Conservation (phyloP, 179 eudicot species). For the Heliamphora pulchella region DNA sequence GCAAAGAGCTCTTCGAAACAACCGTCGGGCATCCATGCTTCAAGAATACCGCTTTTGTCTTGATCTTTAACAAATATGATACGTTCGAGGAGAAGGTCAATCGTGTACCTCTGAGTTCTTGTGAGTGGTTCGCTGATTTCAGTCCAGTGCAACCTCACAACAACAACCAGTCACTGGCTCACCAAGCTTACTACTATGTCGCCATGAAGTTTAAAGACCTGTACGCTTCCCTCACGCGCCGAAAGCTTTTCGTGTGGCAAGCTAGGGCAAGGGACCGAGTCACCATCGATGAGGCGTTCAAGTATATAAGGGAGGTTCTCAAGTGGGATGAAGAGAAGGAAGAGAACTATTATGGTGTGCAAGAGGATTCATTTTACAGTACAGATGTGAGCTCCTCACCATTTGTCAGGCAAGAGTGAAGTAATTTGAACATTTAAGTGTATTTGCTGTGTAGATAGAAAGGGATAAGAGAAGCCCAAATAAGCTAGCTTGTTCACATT, state of each 20-base stretch:
- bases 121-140: constrained; percentile 87
- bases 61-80: constrained; percentile 80
- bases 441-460: constrained; percentile 21
- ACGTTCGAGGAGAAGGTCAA: constrained; percentile 76
- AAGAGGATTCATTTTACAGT: constrained; percentile 78
- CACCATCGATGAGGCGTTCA: constrained; percentile 77
- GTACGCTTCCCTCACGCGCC: constrained; percentile 60
- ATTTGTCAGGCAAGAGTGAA: constrained; percentile 45
- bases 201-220: constrained; percentile 95
- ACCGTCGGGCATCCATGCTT: constrained; percentile 75
- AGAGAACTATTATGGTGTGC: constrained; percentile 39
- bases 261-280: constrained; percentile 69
- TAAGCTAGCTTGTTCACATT: background rate
- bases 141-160: constrained; percentile 62
- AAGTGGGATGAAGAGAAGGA: constrained; percentile 93
- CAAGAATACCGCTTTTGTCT: constrained; percentile 68
- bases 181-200: constrained; percentile 86
- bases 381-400: constrained; percentile 82
- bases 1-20: constrained; percentile 75
- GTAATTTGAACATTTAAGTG: background rate
- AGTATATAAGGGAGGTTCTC: constrained; percentile 77
- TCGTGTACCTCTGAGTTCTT: constrained; percentile 48
- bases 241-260: constrained; percentile 96
- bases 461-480: background rate
- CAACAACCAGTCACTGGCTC: constrained; percentile 62